phyloP scores from a whole-genome alignment of 345 rosid species.

The Garcia nutans region DNA sequence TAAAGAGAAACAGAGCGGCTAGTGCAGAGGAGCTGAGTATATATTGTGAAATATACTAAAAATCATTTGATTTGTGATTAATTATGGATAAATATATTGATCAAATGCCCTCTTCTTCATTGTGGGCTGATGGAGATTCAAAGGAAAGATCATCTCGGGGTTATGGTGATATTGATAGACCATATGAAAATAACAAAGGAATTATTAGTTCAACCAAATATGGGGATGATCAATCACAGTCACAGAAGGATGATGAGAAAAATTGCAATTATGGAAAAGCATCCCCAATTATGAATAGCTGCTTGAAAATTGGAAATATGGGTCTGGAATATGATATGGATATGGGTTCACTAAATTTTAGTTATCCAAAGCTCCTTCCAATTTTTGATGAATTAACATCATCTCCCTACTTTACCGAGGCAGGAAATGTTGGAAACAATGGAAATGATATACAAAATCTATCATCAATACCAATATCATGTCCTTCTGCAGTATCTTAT shows the following conservation, averaged over 20 bases:
- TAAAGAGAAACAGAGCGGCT: conserved; percentile 1
- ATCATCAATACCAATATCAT: conserved; percentile 31
- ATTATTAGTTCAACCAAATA: conserved; percentile 22
- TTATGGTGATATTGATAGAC: conserved; percentile 21
- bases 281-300: conserved; percentile 21
- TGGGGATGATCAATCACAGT: not conserved
- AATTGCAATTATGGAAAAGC: conserved; percentile 11
- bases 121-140: conserved; percentile 30
- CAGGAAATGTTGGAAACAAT: conserved; percentile 13
- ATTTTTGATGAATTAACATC: conserved; percentile 24
- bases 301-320: conserved; percentile 25
- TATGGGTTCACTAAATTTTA: conserved; percentile 11
- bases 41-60: not conserved
- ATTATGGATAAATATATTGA: conserved; percentile 42
- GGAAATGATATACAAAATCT: conserved; percentile 25
- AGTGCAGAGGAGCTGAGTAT: not conserved
- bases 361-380: conserved; percentile 28
- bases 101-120: conserved; percentile 31
- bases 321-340: conserved; percentile 22
- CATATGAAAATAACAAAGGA: conserved; percentile 19
- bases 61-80: not conserved
- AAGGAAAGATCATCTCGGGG: conserved; percentile 36
- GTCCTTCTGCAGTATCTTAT: conserved; percentile 32
- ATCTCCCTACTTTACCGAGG: conserved; percentile 17
- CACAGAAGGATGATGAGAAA: no score